Evolutionary conservation across 2,329 filamentous ascomycete genomes (phyloP), one percentile per base, ranked within the genome.

Genomic region (Thermoascus crustaceus): DNA sequence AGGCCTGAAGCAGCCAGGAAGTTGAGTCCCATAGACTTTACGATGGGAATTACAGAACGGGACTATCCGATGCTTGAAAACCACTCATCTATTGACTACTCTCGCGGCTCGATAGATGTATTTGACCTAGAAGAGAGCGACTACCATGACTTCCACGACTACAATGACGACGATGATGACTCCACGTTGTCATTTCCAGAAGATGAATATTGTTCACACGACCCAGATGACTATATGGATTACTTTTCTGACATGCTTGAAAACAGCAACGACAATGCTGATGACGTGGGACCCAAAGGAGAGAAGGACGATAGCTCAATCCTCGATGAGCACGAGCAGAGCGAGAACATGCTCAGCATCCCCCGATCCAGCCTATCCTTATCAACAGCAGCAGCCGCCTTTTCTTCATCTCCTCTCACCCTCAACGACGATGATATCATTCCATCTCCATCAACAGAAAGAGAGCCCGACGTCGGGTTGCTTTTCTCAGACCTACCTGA

Each of bases 1-100:
- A 48, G 38, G 5, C 26, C 40, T 2, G 44, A 46, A 16, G 32
- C 39, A 5, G 7, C 5, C 3, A 34, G 34, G 21, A 45, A 32
- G 22, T 17, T 30, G 17, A 27, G 25, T 26, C 26, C 30, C 3
- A 25, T n/a, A 17, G 30, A 27, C 26, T 34, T 31, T n/a, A 13
- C 22, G 23, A n/a, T 7, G 4, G 17, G 27, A 5, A 9, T 21
- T n/a, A 16, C 20, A 10, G 11, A 18, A 22, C 16, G 31, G 7
- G 35, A 32, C 13, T 21, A 8, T 16, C 18, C 25, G 20, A 14
- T 39, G 5, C 29, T 32, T 7, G 24, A 36, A 17, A 25, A 21
- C 6, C 16, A 29, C 7, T 27, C 13, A 6, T 18, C 13, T 9
- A 11, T 11, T 27, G 14, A 29, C 7, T 7, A 9, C 7, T 16